These are phyloP conservation scores for Pezicula carpinea DNA, from an alignment of 2,329 filamentous ascomycete genomes.

Conservation along the genomic window DNA sequence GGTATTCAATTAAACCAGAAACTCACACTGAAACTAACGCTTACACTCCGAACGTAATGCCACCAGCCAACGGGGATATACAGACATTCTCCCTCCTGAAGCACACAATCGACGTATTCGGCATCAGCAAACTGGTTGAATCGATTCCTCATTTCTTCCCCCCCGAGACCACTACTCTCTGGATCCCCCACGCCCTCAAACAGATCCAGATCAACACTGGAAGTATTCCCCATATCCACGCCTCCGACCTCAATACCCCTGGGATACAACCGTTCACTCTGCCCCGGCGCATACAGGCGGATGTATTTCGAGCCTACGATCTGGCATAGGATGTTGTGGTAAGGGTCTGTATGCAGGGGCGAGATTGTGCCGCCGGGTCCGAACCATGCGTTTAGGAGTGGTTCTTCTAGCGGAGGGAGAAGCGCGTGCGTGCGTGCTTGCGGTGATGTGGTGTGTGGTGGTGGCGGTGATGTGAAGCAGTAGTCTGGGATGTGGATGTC, in stretches of 20 bases:
- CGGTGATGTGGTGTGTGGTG: slow-evolving; percentile 42
- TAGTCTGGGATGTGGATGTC: slow-evolving; percentile 82
- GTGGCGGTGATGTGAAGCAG: slow-evolving; percentile 68
- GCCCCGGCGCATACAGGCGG: slow-evolving; percentile 72
- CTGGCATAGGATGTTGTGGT: slow-evolving; percentile 88
- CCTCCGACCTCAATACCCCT: slow-evolving; percentile 57
- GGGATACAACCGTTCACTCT: slow-evolving; percentile 55
- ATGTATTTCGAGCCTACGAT: slow-evolving; percentile 89
- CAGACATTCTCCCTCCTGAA: slow-evolving; percentile 77
- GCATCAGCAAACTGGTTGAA: slow-evolving; percentile 19
- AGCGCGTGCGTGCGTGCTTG: slow-evolving; percentile 35
- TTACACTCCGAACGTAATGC: slow-evolving; percentile 89
- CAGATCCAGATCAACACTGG: slow-evolving; percentile 68
- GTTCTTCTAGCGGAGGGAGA: slow-evolving; percentile 45
- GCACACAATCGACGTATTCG: slow-evolving; percentile 62
- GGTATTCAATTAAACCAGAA: slow-evolving; percentile 76
- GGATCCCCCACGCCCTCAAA: slow-evolving; percentile 55
- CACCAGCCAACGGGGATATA: slow-evolving; percentile 96
- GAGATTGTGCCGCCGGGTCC: slow-evolving; percentile 85
- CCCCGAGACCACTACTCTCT: background rate
- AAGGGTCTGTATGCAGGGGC: slow-evolving; percentile 87
- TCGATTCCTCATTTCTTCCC: slow-evolving; percentile 1
- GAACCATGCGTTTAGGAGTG: slow-evolving; percentile 86
- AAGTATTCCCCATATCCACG: slow-evolving; percentile 92
- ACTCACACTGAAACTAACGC: slow-evolving; percentile 87